Evolutionary conservation across 2,329 filamentous ascomycete genomes (phyloP), one percentile per base, ranked within the genome.

Genomic region (Phialocephala subalpina): DNA sequence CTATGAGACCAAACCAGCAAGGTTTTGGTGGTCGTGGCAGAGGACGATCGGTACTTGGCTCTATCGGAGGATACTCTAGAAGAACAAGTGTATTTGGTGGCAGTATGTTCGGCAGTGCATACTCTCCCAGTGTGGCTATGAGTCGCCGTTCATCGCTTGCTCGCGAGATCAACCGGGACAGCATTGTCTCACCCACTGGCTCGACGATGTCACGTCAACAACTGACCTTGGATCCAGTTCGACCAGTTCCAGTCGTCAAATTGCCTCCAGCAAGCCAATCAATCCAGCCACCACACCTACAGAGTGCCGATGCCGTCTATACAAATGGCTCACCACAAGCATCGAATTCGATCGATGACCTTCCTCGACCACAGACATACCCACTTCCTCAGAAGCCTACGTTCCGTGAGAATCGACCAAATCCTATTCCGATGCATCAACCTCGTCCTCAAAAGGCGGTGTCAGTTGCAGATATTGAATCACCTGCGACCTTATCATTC

Each of bases 371-470:
- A 45, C 87, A 90, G 73, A 84, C 80, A 14, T 84, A 88, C 70
- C 84, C 84, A 27, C 83, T 87, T 27, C 86, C 84, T 16, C 86
- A 87, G 74, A 87, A 85, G 75, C 86, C 86, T 33, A 78, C 80
- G 22, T 84, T 86, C 77, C 82, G 87, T 71, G 86, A 90, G 75
- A 88, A 82, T 71, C 80, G 83, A 52, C 78, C 83, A 5, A 82
- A 77, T 69, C 78, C 81, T 52, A 82, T 87, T 71, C 87, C 93
- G 0, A 97, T 98, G 89, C 93, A 98, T 77, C 96, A 98, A 77
- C 96, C 96, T 64, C 91, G 93, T 60, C 95, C 96, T 9, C 94
- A 98, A 78, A 98, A 98, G 83, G 86, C 94, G 6, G 93, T 98
- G 36, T 97, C 94, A 11, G 89, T 98, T 65, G 92, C 93, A 64